A percentile compares a stretch with the other conserved stretches of the same genome.
phyloP scores from a whole-genome alignment of 1,139 yeast species.

The Blastobotrys apis region DNA sequence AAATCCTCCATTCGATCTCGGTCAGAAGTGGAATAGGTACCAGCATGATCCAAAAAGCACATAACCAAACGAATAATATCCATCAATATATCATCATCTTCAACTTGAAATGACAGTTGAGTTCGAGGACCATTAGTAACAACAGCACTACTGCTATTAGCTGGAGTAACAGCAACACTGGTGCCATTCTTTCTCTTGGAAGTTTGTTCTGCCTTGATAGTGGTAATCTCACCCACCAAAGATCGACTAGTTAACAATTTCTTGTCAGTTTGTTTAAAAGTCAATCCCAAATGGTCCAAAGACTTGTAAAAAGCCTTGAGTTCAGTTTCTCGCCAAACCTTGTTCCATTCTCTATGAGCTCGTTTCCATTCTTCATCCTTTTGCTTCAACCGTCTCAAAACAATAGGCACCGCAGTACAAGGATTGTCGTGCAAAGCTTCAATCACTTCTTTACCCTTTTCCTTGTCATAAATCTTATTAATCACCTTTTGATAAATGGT shows the following conservation, averaged over 20 bases:
- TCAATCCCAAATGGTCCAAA: constrained; percentile 88
- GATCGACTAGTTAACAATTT: constrained; percentile 86
- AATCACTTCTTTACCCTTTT: constrained; percentile 91
- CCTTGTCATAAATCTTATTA: constrained; percentile 87
- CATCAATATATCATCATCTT: constrained; percentile 62
- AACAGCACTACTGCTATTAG: background rate
- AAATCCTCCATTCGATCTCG: constrained; percentile 72
- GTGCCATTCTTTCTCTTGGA: constrained; percentile 83
- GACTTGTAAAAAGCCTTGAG: constrained; percentile 92
- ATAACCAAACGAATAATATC: constrained; percentile 70
- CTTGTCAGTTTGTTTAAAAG: constrained; percentile 95
- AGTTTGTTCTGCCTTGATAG: constrained; percentile 85
- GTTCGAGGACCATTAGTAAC: constrained; percentile 33
- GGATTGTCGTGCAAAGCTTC: constrained; percentile 95
- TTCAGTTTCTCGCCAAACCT: constrained; percentile 98
- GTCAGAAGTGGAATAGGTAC: constrained; percentile 73
- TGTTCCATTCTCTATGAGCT: constrained; percentile 98
- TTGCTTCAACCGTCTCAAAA: constrained; percentile 85
- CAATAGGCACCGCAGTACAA: constrained; percentile 90
- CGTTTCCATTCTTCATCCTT: constrained; percentile 99
- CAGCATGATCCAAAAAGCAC: constrained; percentile 63
- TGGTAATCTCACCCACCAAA: constrained; percentile 83
- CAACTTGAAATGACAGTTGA: constrained; percentile 66
- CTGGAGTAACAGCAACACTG: constrained; percentile 51
- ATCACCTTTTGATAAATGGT: constrained; percentile 92